Conservation (phyloP, 2,329 filamentous ascomycete species). For the Didymella lethalis region DNA sequence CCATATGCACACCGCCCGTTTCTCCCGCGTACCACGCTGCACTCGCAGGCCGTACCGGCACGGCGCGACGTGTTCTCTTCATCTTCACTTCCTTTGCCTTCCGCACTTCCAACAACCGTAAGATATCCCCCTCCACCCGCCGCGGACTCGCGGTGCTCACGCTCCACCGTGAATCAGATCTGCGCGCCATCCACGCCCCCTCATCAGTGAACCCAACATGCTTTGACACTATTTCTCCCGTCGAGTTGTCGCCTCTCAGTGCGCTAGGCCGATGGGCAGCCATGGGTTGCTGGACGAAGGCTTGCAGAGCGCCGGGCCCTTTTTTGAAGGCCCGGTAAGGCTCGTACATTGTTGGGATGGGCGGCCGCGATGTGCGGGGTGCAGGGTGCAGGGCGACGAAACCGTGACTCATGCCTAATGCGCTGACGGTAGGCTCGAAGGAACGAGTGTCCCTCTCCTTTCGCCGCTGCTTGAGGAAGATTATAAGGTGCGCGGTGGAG, state of each 20-base stretch:
- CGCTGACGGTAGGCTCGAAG: conserved; percentile 37
- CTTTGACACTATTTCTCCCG: conserved; percentile 12
- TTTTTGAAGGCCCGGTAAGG: conserved; percentile 19
- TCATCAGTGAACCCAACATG: conserved; percentile 20
- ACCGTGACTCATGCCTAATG: conserved; percentile 35
- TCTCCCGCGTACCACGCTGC: conserved; percentile 21
- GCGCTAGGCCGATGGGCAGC: not conserved
- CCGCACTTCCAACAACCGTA: conserved; percentile 29
- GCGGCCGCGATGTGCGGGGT: not conserved
- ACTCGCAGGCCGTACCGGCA: conserved; percentile 29
- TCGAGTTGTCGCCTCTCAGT: not conserved
- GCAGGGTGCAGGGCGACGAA: conserved; percentile 27
- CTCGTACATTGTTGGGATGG: conserved; percentile 31
- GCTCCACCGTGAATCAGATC: conserved; percentile 23
- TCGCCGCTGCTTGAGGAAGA: not conserved
- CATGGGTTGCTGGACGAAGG: not conserved
- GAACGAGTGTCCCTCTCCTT: conserved; percentile 11
- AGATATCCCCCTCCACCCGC: conserved; percentile 19
- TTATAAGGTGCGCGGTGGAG: not conserved
- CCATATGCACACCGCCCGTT: not conserved
- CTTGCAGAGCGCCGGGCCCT: conserved; percentile 1
- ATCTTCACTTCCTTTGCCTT: conserved; percentile 29
- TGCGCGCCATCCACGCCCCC: conserved; percentile 25
- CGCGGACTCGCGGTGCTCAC: conserved; percentile 9
- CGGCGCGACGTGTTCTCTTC: conserved; percentile 24